Evolutionary conservation across 352 stramenopile species (phyloP), one percentile per base, ranked within the genome.

Genomic region (Pythium aristosporum): DNA sequence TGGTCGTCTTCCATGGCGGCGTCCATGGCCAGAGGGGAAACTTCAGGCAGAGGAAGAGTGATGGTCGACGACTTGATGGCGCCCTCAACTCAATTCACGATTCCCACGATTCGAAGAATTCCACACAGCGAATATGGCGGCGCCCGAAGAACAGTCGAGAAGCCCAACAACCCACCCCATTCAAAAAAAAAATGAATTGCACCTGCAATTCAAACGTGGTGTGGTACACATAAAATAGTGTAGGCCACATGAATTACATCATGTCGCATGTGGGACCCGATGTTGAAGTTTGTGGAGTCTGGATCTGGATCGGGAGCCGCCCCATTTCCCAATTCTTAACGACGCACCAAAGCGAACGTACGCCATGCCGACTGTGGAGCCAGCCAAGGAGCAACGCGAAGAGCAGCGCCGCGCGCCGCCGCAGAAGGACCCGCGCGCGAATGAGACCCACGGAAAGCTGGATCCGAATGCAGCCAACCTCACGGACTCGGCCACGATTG

Each of bases 341-440:
- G 10, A 56, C 9, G 2, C 13, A 7, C 1, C 15, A 52, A 25
- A n/a, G n/a, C n/a, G n/a, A n/a, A n/a, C n/a, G n/a, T n/a, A n/a
- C 3, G 43, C 43, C 16, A 68, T 68, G 62, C 53, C 62, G 36
- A 68, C 62, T 4, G 62, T 59, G 5, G 54, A 63, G 39, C 62
- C 62, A 20, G 30, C 41, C 10, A 61, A 55, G 41, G 8, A 61
- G 25, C 55, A 69, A 42, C 55, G 18, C 11, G 25, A 60, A 18
- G 42, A 64, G 41, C 49, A 69, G 56, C 39, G 56, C 41, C 6
- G 28, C 6, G 46, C 47, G 56, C 55, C 50, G 43, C 55, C 55
- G 23, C 55, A 65, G 49, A 60, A 61, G 21, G 56, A 65, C 32
- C 36, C 47, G 25, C 28, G 32, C 30, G 48, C 47, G 3, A 47